Evolutionary conservation across 495 filamentous ascomycete species (phyloP).

Genomic region (Penicillium paxilli): DNA sequence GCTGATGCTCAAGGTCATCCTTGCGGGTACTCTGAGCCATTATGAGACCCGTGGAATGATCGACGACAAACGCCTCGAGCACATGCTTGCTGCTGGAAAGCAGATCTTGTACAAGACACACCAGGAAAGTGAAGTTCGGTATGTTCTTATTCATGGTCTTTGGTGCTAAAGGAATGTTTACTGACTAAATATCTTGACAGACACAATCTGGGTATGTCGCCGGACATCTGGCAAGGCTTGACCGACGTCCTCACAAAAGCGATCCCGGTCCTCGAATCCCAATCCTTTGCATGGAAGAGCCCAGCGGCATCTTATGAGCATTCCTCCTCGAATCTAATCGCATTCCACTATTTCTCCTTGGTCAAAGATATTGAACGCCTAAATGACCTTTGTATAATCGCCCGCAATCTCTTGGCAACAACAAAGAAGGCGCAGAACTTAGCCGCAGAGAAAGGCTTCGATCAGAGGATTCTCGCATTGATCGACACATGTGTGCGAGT

Average conservation of each 20-base stretch:
- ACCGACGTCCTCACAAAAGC: conserved; percentile 59
- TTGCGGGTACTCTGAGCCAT: conserved; percentile 49
- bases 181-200: conserved; percentile 6
- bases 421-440: conserved; percentile 83
- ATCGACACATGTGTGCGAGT: conserved; percentile 85
- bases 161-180: conserved; percentile 19
- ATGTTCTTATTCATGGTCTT: conserved; percentile 4
- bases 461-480: conserved; percentile 78
- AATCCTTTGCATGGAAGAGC: conserved; percentile 61
- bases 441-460: conserved; percentile 74
- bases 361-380: conserved; percentile 81
- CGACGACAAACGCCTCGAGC: conserved; percentile 50
- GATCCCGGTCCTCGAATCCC: conserved; percentile 61
- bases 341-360: conserved; percentile 69
- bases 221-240: conserved; percentile 69
- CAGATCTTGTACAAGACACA: conserved; percentile 53
- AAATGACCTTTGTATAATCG: conserved; percentile 82
- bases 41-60: conserved; percentile 54
- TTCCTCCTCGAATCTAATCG: conserved; percentile 68
- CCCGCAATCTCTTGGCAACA: conserved; percentile 78
- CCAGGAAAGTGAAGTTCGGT: conserved; percentile 52
- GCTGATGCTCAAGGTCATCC: conserved; percentile 49
- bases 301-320: conserved; percentile 57
- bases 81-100: conserved; percentile 51
- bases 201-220: conserved; percentile 55